Conservation (phyloP, 805 yeast species). For the Kluyveromyces dobzhanskii region DNA sequence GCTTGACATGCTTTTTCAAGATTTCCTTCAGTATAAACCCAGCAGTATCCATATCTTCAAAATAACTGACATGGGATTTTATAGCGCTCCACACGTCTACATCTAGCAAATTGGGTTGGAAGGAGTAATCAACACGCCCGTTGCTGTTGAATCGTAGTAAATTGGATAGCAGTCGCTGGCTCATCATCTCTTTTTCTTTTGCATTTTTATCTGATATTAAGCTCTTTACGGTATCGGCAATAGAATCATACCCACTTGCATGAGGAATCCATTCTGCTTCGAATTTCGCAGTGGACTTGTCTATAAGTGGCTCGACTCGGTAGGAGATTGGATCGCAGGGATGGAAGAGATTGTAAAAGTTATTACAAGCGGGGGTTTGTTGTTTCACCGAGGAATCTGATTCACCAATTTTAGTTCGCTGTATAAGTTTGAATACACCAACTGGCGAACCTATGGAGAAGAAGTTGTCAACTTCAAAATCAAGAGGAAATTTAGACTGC, state of each 20-base stretch:
- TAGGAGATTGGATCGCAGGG: constrained; percentile 91
- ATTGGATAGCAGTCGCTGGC: constrained; percentile 27
- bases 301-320: constrained; percentile 76
- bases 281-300: constrained; percentile 15
- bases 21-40: constrained; percentile 65
- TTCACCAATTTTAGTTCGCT: constrained; percentile 50
- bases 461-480: constrained; percentile 64
- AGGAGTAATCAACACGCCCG: constrained; percentile 75
- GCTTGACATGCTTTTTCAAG: constrained; percentile 7
- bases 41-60: constrained; percentile 80
- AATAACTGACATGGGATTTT: constrained; percentile 82
- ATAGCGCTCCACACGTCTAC: constrained; percentile 72
- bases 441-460: constrained; percentile 87
- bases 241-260: constrained; percentile 13
- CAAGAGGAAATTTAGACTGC: constrained; percentile 40
- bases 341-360: constrained; percentile 76
- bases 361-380: constrained; percentile 47
- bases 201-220: constrained; percentile 14
- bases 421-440: constrained; percentile 75
- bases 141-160: constrained; percentile 49
- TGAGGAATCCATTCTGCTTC: constrained; percentile 23
- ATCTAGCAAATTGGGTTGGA: constrained; percentile 74
- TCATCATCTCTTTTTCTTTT: constrained; percentile 17
- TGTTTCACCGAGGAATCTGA: constrained; percentile 9
- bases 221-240: constrained; percentile 7